These are phyloP conservation scores for Xylaria palmicola DNA, from an alignment of 495 filamentous ascomycete species.

Conservation along the genomic window DNA sequence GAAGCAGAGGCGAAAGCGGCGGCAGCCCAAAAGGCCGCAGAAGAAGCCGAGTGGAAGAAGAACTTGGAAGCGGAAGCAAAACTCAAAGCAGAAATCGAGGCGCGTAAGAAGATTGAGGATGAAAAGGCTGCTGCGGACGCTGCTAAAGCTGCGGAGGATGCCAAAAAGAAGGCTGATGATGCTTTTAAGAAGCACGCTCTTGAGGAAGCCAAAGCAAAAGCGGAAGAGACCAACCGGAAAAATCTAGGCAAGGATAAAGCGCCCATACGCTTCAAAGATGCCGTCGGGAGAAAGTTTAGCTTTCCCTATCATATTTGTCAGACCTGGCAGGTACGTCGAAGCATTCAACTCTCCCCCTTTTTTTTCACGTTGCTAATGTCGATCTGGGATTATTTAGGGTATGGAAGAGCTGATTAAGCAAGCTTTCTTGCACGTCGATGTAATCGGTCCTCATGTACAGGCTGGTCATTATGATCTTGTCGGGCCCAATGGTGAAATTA, in stretches of 20 bases:
- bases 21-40: constrained; percentile 42
- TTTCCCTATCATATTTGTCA: constrained; percentile 80
- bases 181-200: constrained; percentile 44
- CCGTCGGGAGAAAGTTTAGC: constrained; percentile 80
- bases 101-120: constrained; percentile 32
- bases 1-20: constrained; percentile 42
- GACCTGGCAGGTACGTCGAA: constrained; percentile 69
- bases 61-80: constrained; percentile 36
- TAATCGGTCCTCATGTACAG: constrained; percentile 77
- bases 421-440: constrained; percentile 82
- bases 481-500: constrained; percentile 82
- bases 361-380: constrained; percentile 15
- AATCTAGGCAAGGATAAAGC: constrained; percentile 42
- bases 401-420: constrained; percentile 87
- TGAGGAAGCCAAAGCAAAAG: constrained; percentile 47
- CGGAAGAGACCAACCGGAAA: constrained; percentile 54
- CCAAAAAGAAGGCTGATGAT: constrained; percentile 43
- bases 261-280: constrained; percentile 82
- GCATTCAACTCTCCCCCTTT: background rate
- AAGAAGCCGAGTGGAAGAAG: constrained; percentile 49
- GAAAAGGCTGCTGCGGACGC: constrained; percentile 31
- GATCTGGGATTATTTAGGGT: constrained; percentile 53
- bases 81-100: constrained; percentile 31
- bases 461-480: constrained; percentile 84
- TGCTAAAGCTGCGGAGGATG: constrained; percentile 32